These are phyloP conservation scores for Alternaria infectoria DNA, from an alignment of 2,329 filamentous ascomycete species.

Conservation along the genomic window DNA sequence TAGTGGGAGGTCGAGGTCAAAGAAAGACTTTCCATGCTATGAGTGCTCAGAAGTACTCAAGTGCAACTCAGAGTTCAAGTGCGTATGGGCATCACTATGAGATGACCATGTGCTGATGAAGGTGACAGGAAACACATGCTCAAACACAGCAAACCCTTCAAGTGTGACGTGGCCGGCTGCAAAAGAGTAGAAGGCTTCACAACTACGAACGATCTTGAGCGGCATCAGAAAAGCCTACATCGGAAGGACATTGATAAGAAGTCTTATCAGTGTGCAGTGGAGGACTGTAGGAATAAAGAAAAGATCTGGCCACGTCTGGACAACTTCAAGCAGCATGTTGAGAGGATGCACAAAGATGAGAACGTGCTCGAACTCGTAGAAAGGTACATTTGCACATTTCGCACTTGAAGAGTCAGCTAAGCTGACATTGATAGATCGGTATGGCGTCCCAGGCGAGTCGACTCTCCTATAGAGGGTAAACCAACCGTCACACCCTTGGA, in stretches of 20 bases:
- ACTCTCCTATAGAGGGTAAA: conserved; percentile 10
- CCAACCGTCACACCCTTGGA: conserved; percentile 35
- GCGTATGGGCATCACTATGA: conserved; percentile 14
- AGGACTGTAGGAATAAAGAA: conserved; percentile 62
- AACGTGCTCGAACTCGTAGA: conserved; percentile 54
- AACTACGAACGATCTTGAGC: conserved; percentile 79
- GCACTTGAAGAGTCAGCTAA: conserved; percentile 15
- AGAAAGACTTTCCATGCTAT: conserved; percentile 24
- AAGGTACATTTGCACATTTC: conserved; percentile 45
- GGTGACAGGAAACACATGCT: conserved; percentile 73
- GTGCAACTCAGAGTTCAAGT: conserved; percentile 48
- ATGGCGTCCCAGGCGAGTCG: conserved; percentile 10
- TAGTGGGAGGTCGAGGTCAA: conserved; percentile 21
- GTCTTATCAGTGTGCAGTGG: conserved; percentile 65
- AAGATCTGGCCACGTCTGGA: conserved; percentile 84
- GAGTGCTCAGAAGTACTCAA: conserved; percentile 35
- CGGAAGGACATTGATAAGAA: conserved; percentile 50
- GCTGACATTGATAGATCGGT: conserved; percentile 28
- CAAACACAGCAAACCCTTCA: conserved; percentile 71
- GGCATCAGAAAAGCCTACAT: conserved; percentile 79
- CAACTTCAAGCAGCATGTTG: conserved; percentile 84
- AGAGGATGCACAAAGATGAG: conserved; percentile 66
- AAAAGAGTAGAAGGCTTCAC: conserved; percentile 70
- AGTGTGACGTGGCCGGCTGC: conserved; percentile 67
- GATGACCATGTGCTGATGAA: conserved; percentile 13